phyloP scores from a whole-genome alignment of 2,329 filamentous ascomycete genomes.

The Didymella exigua region DNA sequence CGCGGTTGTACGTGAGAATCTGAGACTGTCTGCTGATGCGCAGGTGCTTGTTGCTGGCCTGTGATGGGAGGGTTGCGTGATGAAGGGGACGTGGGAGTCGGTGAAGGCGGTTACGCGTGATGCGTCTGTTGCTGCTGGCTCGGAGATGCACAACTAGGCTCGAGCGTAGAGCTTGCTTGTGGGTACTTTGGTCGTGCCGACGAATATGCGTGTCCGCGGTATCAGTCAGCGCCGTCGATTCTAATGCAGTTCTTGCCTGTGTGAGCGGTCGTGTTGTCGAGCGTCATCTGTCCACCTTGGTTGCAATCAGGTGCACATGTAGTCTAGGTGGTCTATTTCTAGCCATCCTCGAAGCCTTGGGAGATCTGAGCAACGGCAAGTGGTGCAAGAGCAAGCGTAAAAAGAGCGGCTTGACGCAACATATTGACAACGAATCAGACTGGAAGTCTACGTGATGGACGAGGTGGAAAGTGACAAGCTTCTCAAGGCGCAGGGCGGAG shows the following conservation, averaged over 20 bases:
- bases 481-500: neutral
- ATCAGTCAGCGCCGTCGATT: conserved; percentile 68
- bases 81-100: conserved; percentile 65
- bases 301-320: conserved; percentile 65
- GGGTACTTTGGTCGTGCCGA: conserved; percentile 63
- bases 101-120: conserved; percentile 52
- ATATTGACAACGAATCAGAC: conserved; percentile 36
- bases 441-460: neutral
- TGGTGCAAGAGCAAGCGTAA: conserved; percentile 55
- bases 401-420: conserved; percentile 52
- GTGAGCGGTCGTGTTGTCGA: conserved; percentile 63
- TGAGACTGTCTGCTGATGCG: conserved; percentile 66
- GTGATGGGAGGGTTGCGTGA: conserved; percentile 66
- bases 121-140: neutral
- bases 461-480: neutral
- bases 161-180: conserved; percentile 64
- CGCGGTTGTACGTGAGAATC: conserved; percentile 69
- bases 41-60: conserved; percentile 63
- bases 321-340: conserved; percentile 63
- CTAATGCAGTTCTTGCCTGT: conserved; percentile 73
- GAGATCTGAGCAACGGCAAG: conserved; percentile 59
- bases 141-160: conserved; percentile 58
- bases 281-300: conserved; percentile 62
- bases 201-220: conserved; percentile 61
- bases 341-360: conserved; percentile 64